phyloP scores from a whole-genome alignment of 2,329 filamentous ascomycete species.

The Pyricularia sp. region DNA sequence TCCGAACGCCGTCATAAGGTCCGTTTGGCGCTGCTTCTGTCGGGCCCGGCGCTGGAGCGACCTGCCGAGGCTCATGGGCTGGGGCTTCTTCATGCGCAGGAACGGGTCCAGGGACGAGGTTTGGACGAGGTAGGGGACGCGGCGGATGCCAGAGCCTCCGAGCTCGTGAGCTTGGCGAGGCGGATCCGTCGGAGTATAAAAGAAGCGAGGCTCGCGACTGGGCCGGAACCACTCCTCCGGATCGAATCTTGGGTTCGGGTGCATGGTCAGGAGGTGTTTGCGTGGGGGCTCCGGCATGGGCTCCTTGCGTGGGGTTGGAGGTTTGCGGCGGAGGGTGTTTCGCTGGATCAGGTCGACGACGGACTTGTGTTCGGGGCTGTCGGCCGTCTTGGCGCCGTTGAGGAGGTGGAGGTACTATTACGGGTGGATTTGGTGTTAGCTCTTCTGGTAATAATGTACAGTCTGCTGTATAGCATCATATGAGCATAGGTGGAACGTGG shows the following conservation, averaged over 20 bases:
- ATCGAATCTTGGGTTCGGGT: constrained; percentile 13
- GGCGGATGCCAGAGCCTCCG: constrained; percentile 34
- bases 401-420: constrained; percentile 33
- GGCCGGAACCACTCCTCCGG: not conserved
- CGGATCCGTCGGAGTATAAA: constrained; percentile 36
- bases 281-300: constrained; percentile 20
- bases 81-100: constrained; percentile 56
- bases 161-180: constrained; percentile 41
- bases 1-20: constrained; percentile 14
- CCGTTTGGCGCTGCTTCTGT: not conserved
- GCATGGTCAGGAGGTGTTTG: constrained; percentile 19
- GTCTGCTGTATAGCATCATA: no score
- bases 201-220: constrained; percentile 22
- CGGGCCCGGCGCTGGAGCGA: constrained; percentile 27
- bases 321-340: constrained; percentile 12
- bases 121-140: constrained; percentile 46
- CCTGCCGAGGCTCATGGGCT: constrained; percentile 48
- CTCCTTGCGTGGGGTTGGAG: constrained; percentile 8
- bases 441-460: not conserved
- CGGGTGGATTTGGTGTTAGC: not conserved
- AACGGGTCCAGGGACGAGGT: constrained; percentile 51
- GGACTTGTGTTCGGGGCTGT: constrained; percentile 28
- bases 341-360: constrained; percentile 29
- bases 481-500: no score
- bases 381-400: constrained; percentile 24